Evolutionary conservation across 139 green algal genomes (phyloP), one percentile per base, ranked within the genome.

Genomic region (Protoeuglena noctilucae): DNA sequence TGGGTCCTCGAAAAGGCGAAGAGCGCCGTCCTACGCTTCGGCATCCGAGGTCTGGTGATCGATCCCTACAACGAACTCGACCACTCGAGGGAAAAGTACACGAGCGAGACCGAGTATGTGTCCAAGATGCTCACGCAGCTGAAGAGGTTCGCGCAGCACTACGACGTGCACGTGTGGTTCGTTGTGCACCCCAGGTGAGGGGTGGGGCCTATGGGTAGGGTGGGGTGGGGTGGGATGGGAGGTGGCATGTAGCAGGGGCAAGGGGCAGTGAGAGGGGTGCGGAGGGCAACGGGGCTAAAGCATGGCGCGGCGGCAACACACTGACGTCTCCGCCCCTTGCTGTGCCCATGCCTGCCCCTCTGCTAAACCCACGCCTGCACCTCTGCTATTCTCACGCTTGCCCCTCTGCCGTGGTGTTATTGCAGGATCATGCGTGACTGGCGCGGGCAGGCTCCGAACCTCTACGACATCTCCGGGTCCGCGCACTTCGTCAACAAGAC

Each of bases 41-140:
- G 87, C 72, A 95, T 98, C 54, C 66, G 76, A 2, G 89, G 89
- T 14, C 74, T 98, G 21, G 81, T 98, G 24, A 94, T 98, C 45
- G 89, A 98, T 67, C 89, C 89, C 0, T 98, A 95, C 82, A 98
- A 98, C 63, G 89, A 98, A 73, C 74, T 98, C 24, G 79, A 94
- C 63, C 85, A 94, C 65, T 61, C 72, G 39, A 64, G 77, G 14
- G 56, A 61, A 1, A 22, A 50, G 6, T 41, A 63, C 58, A 71
- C 77, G 65, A 83, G 31, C 26, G 88, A 96, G 68, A 96, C 87
- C 12, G 86, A 96, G 75, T 94, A 95, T 54, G 82, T 98, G 18
- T 88, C 72, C 68, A 55, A 75, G 29, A 89, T 98, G 83, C 73
- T 98, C 46, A 84, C 83, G 28, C 86, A 94, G 66, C 58, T 68